A percentile compares a stretch with the other conserved stretches of the same genome.
Evolutionary conservation across 768 basidiomycete genomes (phyloP).

Genomic region (Calocybe cyanea): DNA sequence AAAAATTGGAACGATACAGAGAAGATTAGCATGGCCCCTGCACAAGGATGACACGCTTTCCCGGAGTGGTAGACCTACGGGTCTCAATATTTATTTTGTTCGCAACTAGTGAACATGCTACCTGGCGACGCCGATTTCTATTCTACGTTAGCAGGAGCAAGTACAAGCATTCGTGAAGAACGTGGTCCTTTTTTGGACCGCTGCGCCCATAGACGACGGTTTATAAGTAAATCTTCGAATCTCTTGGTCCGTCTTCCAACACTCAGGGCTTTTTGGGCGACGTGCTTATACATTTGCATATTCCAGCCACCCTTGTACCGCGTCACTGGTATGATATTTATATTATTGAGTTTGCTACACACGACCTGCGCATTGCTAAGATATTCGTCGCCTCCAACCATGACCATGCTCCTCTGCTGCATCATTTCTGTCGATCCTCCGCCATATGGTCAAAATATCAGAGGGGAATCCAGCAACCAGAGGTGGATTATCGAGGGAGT

Average conservation of each 20-base stretch:
- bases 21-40: conserved; percentile 99
- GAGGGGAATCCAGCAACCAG: too few species aligned
- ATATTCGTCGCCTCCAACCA: too few species aligned
- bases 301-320: too few species aligned
- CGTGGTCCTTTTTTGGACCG: not conserved
- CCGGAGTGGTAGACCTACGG: conserved; percentile 73
- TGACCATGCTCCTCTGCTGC: too few species aligned
- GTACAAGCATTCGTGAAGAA: not conserved
- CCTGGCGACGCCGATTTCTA: not conserved
- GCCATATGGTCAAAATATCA: too few species aligned
- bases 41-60: conserved; percentile 99
- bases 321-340: too few species aligned
- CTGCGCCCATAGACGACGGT: not conserved
- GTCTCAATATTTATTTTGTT: conserved; percentile 35
- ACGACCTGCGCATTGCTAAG: too few species aligned
- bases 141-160: not conserved
- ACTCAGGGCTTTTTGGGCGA: not conserved
- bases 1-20: conserved; percentile 99
- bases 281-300: not conserved
- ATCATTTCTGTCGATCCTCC: too few species aligned
- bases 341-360: too few species aligned
- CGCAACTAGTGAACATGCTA: not conserved
- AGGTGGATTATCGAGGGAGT: too few species aligned
- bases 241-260: not conserved
- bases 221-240: not conserved